Conservation (phyloP, 352 stramenopile genomes). For the Phytopythium montanum region DNA sequence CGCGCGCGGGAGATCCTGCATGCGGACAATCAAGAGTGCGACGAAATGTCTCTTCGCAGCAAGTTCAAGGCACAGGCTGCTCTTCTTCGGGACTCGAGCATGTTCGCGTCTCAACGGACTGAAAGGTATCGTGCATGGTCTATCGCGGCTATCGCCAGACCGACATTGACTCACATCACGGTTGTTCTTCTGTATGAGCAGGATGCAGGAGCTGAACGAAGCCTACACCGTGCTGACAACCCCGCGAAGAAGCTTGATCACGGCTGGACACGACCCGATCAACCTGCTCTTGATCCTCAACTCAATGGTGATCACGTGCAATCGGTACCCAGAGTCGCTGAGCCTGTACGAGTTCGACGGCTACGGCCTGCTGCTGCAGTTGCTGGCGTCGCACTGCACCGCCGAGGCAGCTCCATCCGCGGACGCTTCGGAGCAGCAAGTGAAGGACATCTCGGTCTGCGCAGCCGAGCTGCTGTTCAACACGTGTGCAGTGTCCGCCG, state of each 20-base stretch:
- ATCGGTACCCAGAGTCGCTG: constrained; percentile 51
- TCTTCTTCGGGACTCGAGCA: constrained; percentile 24
- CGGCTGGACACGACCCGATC: constrained; percentile 60
- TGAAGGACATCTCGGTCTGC: constrained; percentile 53
- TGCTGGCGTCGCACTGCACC: constrained; percentile 63
- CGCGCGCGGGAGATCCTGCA: constrained; percentile 45
- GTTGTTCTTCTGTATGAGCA: constrained; percentile 12
- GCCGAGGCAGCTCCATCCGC: constrained; percentile 30
- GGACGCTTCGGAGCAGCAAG: constrained; percentile 41
- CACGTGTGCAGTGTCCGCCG: constrained; percentile 53
- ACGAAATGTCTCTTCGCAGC: constrained; percentile 31
- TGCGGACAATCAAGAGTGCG: constrained; percentile 16
- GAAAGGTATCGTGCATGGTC: constrained; percentile 30
- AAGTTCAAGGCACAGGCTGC: constrained; percentile 55
- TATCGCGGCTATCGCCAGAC: constrained; percentile 2
- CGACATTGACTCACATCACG: background rate
- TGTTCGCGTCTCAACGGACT: constrained; percentile 24
- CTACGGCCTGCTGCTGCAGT: constrained; percentile 55
- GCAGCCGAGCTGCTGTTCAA: constrained; percentile 66
- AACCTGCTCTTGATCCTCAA: constrained; percentile 68
- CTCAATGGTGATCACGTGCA: constrained; percentile 63
- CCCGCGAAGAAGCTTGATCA: constrained; percentile 62
- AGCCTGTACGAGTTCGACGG: constrained; percentile 58
- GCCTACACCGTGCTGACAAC: constrained; percentile 67
- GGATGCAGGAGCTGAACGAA: constrained; percentile 43